These are phyloP conservation scores for Psophocarpus tetragonolobus DNA, from an alignment of 306 rosid species.

Conservation along the genomic window DNA sequence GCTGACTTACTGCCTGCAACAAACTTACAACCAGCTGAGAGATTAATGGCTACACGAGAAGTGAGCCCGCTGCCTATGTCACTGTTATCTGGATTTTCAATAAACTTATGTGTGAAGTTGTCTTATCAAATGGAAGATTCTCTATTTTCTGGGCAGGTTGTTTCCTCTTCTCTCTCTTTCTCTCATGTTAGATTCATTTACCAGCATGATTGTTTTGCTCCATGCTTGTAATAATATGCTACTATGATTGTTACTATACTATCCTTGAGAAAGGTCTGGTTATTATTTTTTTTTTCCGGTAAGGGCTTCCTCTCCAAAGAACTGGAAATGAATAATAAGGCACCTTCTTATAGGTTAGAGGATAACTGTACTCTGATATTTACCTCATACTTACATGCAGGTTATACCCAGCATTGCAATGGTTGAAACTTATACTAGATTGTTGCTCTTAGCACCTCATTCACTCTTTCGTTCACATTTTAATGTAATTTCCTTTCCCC, in stretches of 20 bases:
- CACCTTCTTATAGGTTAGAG: constrained; percentile 23
- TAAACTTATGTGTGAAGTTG: constrained; percentile 88
- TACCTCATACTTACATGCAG: constrained; percentile 50
- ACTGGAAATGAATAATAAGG: constrained; percentile 7
- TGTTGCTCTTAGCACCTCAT: constrained; percentile 88
- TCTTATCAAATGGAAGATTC: constrained; percentile 91
- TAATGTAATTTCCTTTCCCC: constrained; percentile 55
- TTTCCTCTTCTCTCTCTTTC: background rate
- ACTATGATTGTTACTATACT: constrained; percentile 14
- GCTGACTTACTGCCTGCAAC: constrained; percentile 58
- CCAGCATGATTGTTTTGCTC: constrained; percentile 1
- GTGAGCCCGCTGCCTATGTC: constrained; percentile 96
- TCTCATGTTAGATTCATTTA: background rate
- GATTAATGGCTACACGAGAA: constrained; percentile 79
- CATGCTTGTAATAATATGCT: background rate
- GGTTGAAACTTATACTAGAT: constrained; percentile 90
- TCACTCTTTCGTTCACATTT: constrained; percentile 92
- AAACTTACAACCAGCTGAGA: constrained; percentile 74
- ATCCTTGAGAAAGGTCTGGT: constrained; percentile 2
- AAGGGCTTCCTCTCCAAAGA: constrained; percentile 26
- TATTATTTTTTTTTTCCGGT: background rate
- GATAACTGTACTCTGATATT: constrained; percentile 33
- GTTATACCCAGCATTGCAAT: constrained; percentile 91
- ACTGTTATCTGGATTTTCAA: constrained; percentile 85
- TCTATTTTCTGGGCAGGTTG: constrained; percentile 82